A percentile compares a stretch with the other conserved stretches of the same genome.
Evolutionary conservation across 768 basidiomycete species (phyloP).

Genomic region (Collybiopsis luxurians): DNA sequence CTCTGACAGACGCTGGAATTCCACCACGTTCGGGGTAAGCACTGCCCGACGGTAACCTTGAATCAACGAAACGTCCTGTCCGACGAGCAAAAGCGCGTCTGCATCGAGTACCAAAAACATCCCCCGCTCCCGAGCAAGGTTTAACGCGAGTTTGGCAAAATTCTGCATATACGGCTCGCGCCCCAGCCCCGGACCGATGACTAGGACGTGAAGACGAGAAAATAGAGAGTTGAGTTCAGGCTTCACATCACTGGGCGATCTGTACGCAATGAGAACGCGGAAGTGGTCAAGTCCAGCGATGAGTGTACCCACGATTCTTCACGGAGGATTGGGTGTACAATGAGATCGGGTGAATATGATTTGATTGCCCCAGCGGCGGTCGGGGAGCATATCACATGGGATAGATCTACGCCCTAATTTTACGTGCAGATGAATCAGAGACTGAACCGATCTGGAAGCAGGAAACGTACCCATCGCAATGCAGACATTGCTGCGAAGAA

Average conservation of each 20-base stretch:
- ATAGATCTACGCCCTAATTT: constrained; percentile 82
- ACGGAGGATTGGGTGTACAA: constrained; percentile 90
- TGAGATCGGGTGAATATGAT: constrained; percentile 94
- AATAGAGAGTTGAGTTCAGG: constrained; percentile 65
- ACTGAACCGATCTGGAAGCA: no score
- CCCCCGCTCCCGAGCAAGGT: constrained; percentile 64
- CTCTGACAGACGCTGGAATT: constrained; percentile 84
- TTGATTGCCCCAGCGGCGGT: constrained; percentile 92
- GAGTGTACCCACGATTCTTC: constrained; percentile 54
- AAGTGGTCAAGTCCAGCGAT: neutral
- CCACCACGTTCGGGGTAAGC: constrained; percentile 91
- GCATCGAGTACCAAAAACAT: constrained; percentile 96
- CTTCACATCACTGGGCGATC: constrained; percentile 46
- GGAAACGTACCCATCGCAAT: constrained; percentile 65
- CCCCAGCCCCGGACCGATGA: constrained; percentile 94
- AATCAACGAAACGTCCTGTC: constrained; percentile 70
- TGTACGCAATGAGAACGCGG: constrained; percentile 21
- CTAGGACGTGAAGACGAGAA: constrained; percentile 84
- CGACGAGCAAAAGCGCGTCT: constrained; percentile 84
- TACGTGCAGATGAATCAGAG: neutral
- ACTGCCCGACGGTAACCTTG: constrained; percentile 85
- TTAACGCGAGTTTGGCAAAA: constrained; percentile 74
- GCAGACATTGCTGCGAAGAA: constrained; percentile 94
- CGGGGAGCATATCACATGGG: constrained; percentile 97
- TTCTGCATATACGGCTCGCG: constrained; percentile 87